Evolutionary conservation across 169 alveolate genomes (phyloP), one percentile per base, ranked within the genome.

Genomic region (Plasmodium adleri): DNA sequence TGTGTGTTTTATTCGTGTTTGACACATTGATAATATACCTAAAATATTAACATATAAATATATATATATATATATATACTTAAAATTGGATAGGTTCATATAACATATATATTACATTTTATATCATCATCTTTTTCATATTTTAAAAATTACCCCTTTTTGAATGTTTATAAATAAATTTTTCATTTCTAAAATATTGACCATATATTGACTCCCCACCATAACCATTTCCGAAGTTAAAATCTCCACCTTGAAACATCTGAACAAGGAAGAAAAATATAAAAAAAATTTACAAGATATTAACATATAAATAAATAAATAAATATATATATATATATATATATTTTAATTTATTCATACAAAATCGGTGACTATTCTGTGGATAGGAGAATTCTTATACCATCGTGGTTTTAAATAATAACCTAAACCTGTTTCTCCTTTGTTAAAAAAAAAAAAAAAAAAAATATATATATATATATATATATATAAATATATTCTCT

Each of bases 241-340:
- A 93, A 64, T 95, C 97, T 24, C 98, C 98, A 24, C 98, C 98
- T 88, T 95, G 97, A 88, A 96, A 93, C 96, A 96, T 93, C 97
- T 93, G 54, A 70, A 45, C 0, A 15, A 13, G 17, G 9, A 9
- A 2, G 13, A 39, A 54, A 32, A 54, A 59, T 22, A 52, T 2
- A 50, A 2, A 28, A 28, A 28, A 28, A 4, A 6, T 28, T 28
- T 6, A 28, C 5, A 28, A 28, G 43, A 28, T 3, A 28, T 28
- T 28, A 28, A 26, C 26, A 54, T 26, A 13, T 71, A 26, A 56
- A 58, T 54, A 10, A 2, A 45, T 68, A 12, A 13, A 50, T 45
- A 32, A 22, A 39, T 66, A 32, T 32, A 13, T 43, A 9, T n/a
- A 56, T 17, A 52, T 52, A 32, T 45, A 74, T 43, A 26, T 45